Evolutionary conservation across 352 stramenopile species (phyloP).

Genomic region (Aphanomyces euteiches): DNA sequence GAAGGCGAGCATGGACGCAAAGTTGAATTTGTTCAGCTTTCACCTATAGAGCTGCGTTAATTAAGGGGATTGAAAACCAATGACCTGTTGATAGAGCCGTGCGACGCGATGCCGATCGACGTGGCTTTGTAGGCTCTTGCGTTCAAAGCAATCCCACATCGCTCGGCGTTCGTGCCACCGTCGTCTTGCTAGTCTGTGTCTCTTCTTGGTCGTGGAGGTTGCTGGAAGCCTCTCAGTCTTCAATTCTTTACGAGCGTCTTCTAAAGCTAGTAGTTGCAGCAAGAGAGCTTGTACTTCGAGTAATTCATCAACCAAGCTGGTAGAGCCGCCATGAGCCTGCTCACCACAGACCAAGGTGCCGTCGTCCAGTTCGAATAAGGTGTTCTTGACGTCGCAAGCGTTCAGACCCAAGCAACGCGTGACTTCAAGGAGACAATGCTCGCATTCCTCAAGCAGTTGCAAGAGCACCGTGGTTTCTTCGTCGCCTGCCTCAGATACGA

Average conservation of each 20-base stretch:
- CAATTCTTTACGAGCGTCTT: too few relatives aligned
- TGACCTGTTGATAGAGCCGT: not conserved
- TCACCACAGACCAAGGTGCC: too few relatives aligned
- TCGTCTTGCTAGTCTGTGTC: not conserved
- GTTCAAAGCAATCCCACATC: constrained; percentile 20
- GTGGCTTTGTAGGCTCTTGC: not conserved
- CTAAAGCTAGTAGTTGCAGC: too few relatives aligned
- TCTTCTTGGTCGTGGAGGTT: constrained; percentile 1
- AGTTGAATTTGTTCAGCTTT: not conserved
- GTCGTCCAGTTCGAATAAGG: too few relatives aligned
- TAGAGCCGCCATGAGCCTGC: too few relatives aligned
- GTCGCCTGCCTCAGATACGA: not conserved
- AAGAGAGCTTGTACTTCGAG: too few relatives aligned
- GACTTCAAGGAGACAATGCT: not conserved
- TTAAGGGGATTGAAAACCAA: not conserved
- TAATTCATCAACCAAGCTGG: too few relatives aligned
- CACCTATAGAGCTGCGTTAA: not conserved
- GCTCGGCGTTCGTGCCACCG: not conserved
- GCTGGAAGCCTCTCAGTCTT: too few relatives aligned
- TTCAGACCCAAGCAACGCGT: too few relatives aligned
- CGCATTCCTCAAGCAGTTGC: constrained; percentile 12
- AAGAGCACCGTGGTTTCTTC: not conserved
- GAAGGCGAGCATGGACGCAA: not conserved
- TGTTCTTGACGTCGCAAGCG: too few relatives aligned
- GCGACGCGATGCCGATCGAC: constrained; percentile 12